These are phyloP conservation scores for Clathrospora elynae DNA, from an alignment of 2,329 filamentous ascomycete genomes.

Conservation along the genomic window DNA sequence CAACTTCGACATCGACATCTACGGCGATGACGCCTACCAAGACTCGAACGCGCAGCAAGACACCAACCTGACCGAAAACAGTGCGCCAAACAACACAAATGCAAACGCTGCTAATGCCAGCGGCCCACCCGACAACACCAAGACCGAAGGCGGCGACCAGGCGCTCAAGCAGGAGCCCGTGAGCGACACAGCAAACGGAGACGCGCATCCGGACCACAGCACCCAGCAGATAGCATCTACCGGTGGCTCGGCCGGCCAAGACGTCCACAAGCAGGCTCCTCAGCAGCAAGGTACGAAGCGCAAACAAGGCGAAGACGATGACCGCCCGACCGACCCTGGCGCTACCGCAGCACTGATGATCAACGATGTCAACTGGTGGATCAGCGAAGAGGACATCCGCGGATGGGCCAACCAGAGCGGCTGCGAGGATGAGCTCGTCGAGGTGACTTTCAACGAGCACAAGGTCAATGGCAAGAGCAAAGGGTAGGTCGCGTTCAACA, in stretches of 20 bases:
- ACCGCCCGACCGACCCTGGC: conserved; percentile 62
- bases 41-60: conserved; percentile 34
- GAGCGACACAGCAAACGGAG: conserved; percentile 28
- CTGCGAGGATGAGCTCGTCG: conserved; percentile 83
- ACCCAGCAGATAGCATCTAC: conserved; percentile 54
- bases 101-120: conserved; percentile 25
- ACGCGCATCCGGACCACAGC: conserved; percentile 34
- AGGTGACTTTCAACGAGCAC: conserved; percentile 96
- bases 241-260: conserved; percentile 46
- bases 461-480: conserved; percentile 99
- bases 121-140: conserved; percentile 15
- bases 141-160: conserved; percentile 17
- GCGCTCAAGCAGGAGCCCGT: conserved; percentile 28
- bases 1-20: conserved; percentile 74
- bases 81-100: conserved; percentile 43
- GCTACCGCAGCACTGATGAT: conserved; percentile 77
- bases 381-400: conserved; percentile 84
- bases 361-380: conserved; percentile 95
- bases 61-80: conserved; percentile 29
- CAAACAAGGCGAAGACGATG: conserved; percentile 60
- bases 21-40: conserved; percentile 61
- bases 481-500: conserved; percentile 65
- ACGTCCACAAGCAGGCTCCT: conserved; percentile 51
- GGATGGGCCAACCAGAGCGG: conserved; percentile 81
- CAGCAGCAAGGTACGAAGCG: conserved; percentile 65